Evolutionary conservation across 2,329 filamentous ascomycete species (phyloP).

Genomic region (Sporothrix brunneoviolacea): DNA sequence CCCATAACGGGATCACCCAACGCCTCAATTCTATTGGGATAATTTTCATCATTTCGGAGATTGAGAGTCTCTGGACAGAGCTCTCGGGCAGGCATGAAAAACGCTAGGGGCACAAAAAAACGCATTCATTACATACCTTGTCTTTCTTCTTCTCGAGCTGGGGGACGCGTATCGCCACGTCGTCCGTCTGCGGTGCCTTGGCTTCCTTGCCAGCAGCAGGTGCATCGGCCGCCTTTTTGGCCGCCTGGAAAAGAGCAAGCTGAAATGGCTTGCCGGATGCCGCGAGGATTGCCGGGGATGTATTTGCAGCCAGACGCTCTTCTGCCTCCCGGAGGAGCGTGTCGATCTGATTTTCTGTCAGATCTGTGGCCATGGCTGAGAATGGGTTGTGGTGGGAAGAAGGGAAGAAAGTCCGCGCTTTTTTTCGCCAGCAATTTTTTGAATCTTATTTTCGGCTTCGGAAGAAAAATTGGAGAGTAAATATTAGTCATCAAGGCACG

Average conservation of each 20-base stretch:
- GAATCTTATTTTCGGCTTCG: not conserved
- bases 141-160: slow-evolving; percentile 22
- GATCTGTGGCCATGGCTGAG: slow-evolving; percentile 20
- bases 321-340: slow-evolving; percentile 34
- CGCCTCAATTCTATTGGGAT: slow-evolving; percentile 66
- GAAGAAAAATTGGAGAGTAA: not conserved
- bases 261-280: slow-evolving; percentile 1
- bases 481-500: too few species aligned
- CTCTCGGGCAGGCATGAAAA: not conserved
- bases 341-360: slow-evolving; percentile 32
- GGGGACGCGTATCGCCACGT: slow-evolving; percentile 26
- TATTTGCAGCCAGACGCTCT: slow-evolving; percentile 27
- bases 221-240: slow-evolving; percentile 13
- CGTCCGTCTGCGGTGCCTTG: slow-evolving; percentile 18
- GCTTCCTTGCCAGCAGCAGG: slow-evolving; percentile 13
- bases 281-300: not conserved
- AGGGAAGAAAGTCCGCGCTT: not conserved
- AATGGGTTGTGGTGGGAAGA: slow-evolving; percentile 17
- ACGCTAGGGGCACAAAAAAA: not conserved
- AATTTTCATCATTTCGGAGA: slow-evolving; percentile 66
- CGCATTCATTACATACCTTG: slow-evolving; percentile 27
- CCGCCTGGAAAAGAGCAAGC: slow-evolving; percentile 8
- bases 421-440: not conserved
- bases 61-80: slow-evolving; percentile 22
- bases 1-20: slow-evolving; percentile 74